phyloP scores from a whole-genome alignment of 2,329 filamentous ascomycete genomes.

The Colletotrichum euphorbiae region DNA sequence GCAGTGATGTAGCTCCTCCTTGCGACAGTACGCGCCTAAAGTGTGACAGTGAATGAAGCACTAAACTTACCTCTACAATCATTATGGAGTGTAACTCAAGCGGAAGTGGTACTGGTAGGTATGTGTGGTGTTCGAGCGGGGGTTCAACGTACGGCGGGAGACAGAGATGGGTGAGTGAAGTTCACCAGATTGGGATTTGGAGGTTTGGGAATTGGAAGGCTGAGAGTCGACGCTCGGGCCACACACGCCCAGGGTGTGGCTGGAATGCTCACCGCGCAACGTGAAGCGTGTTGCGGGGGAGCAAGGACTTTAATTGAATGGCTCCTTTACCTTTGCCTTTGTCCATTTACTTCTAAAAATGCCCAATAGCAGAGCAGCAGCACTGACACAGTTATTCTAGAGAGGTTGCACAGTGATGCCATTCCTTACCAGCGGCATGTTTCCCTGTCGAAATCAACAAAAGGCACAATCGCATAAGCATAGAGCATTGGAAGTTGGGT shows the following conservation, averaged over 20 bases:
- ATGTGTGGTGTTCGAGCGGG: conserved; percentile 18
- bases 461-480: not conserved
- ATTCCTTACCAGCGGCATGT: not conserved
- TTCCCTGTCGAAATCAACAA: not conserved
- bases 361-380: not conserved
- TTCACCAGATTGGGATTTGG: conserved; percentile 39
- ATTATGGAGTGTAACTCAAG: conserved; percentile 41
- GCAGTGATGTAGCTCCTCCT: conserved; percentile 3
- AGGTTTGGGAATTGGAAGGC: conserved; percentile 39
- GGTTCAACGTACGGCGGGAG: not conserved
- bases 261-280: conserved; percentile 29
- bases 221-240: conserved; percentile 36
- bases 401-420: not conserved
- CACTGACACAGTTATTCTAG: not conserved
- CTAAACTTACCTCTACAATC: conserved; percentile 47
- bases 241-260: conserved; percentile 35
- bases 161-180: conserved; percentile 28
- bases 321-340: not conserved
- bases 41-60: not conserved
- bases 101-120: conserved; percentile 9
- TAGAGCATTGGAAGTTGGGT: not conserved
- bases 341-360: not conserved
- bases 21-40: conserved; percentile 1
- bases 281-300: conserved; percentile 36
- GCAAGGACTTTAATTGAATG: conserved; percentile 40